Evolutionary conservation across 441 rosid species (phyloP).

Genomic region (Kokia cookei): DNA sequence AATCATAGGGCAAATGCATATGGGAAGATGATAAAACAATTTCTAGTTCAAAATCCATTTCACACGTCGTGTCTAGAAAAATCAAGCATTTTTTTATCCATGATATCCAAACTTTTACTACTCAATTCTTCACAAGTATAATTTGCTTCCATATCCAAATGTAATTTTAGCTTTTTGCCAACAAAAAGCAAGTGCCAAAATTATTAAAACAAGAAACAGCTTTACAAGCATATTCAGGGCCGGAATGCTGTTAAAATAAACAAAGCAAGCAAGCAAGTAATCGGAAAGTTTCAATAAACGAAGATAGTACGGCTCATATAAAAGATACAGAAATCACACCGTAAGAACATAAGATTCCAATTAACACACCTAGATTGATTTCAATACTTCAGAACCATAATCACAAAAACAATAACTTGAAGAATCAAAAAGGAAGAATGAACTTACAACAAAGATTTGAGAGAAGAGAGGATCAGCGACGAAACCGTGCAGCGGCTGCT

Average conservation of each 20-base stretch:
- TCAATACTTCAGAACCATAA: not conserved
- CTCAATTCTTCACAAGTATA: not conserved
- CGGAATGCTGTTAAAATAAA: not conserved
- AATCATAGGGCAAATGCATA: not conserved
- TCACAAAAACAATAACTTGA: not conserved
- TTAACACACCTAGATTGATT: not conserved
- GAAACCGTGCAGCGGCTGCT: slow-evolving; percentile 4
- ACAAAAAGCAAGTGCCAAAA: not conserved
- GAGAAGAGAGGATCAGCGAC: slow-evolving; percentile 1
- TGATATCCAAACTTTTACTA: not conserved
- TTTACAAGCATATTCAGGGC: not conserved
- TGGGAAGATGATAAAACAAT: not conserved
- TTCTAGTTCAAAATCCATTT: not conserved
- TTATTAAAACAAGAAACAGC: not conserved
- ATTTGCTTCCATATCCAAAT: not conserved
- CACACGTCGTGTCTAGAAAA: not conserved
- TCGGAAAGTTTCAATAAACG: not conserved
- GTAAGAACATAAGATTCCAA: not conserved
- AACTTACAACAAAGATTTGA: slow-evolving; percentile 15
- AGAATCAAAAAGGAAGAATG: slow-evolving; percentile 2
- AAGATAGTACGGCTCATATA: not conserved
- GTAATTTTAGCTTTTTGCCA: not conserved
- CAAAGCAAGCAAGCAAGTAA: not conserved
- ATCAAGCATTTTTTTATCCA: not conserved
- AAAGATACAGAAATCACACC: not conserved